These are phyloP conservation scores for Sphenostylis stenocarpa DNA, from an alignment of 306 rosid species.

Conservation along the genomic window DNA sequence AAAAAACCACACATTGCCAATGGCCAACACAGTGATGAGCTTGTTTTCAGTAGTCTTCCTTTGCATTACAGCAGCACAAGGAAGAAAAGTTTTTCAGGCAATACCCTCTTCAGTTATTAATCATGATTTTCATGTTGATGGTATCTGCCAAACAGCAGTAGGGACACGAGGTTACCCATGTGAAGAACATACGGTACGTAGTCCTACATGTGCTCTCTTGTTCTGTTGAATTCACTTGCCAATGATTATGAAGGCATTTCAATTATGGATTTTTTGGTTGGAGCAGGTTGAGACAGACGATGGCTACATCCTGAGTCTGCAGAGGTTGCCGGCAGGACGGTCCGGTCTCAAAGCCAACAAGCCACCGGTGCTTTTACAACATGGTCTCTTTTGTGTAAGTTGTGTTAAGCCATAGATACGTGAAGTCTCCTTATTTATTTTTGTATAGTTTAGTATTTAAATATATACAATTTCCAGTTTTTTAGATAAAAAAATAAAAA, in stretches of 20 bases:
- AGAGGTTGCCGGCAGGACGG: constrained; percentile 51
- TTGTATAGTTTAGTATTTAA: too few relatives aligned
- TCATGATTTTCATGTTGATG: neutral
- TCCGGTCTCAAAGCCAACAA: constrained; percentile 35
- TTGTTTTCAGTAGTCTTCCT: neutral
- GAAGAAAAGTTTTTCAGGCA: constrained; percentile 12
- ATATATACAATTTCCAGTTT: too few relatives aligned
- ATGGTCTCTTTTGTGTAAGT: constrained; percentile 58
- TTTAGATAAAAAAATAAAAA: too few relatives aligned
- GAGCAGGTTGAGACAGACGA: constrained; percentile 58
- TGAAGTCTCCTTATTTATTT: too few relatives aligned
- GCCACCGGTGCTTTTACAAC: constrained; percentile 62
- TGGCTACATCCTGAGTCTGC: constrained; percentile 64
- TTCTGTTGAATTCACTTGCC: neutral
- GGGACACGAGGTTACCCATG: constrained; percentile 53
- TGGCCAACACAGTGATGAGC: neutral
- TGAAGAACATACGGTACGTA: constrained; percentile 53
- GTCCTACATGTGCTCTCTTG: neutral
- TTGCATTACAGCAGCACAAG: neutral
- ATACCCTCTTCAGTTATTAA: neutral
- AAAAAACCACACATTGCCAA: neutral
- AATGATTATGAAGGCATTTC: neutral
- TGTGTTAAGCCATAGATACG: neutral
- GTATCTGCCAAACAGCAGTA: constrained; percentile 56
- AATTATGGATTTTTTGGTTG: neutral